Percentiles rank a stretch among this genome's conserved stretches.
Evolutionary conservation across 371 early-diverging fungal species (phyloP).

Genomic region (Fennellomyces sp.): DNA sequence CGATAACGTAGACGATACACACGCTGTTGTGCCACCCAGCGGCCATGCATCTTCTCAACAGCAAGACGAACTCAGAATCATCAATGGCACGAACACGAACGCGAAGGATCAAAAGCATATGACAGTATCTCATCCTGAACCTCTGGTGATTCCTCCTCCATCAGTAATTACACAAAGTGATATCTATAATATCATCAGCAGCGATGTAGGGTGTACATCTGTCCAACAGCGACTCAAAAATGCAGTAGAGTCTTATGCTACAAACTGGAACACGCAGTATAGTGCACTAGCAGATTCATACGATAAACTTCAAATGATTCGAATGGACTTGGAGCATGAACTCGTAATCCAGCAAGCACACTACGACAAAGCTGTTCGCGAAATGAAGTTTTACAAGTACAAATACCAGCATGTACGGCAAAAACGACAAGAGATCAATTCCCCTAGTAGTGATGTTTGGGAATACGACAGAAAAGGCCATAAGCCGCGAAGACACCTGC

Average conservation of each 20-base stretch:
- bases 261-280: background rate
- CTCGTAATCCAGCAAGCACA: background rate
- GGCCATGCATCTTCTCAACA: too few relatives aligned
- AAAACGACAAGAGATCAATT: background rate
- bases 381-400: constrained; percentile 12
- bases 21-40: too few relatives aligned
- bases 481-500: background rate
- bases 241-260: background rate
- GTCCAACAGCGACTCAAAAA: background rate
- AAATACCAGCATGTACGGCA: constrained; percentile 6
- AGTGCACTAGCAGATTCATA: background rate
- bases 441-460: too few relatives aligned
- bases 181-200: background rate
- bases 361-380: constrained; percentile 22
- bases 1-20: too few relatives aligned
- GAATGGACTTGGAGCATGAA: background rate
- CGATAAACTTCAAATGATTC: background rate
- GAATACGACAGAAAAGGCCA: too few relatives aligned
- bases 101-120: too few relatives aligned
- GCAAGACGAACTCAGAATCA: too few relatives aligned
- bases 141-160: too few relatives aligned
- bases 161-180: too few relatives aligned
- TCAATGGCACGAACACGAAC: too few relatives aligned
- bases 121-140: too few relatives aligned
- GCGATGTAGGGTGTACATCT: background rate